A percentile compares a stretch with the other conserved stretches of the same genome.
Evolutionary conservation across 2,329 filamentous ascomycete genomes (phyloP).

Genomic region (Calonectria pauciramosa): DNA sequence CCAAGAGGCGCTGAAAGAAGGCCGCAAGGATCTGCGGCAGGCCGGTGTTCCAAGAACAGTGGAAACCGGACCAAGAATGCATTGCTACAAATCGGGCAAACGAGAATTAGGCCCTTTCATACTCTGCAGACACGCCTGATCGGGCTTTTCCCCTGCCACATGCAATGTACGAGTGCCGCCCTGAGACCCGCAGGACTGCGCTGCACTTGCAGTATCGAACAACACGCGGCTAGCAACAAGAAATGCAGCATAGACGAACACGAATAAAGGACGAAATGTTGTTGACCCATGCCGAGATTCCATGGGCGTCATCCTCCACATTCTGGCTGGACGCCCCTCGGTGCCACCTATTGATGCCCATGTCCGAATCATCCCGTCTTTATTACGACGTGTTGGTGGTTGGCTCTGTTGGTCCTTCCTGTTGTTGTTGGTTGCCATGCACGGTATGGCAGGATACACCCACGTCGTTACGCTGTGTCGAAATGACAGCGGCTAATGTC

Average conservation of each 20-base stretch:
- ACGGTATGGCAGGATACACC: neutral
- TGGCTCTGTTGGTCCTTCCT: slow-evolving; percentile 25
- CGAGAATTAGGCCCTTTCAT: neutral
- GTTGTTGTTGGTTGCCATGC: slow-evolving; percentile 4
- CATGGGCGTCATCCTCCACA: neutral
- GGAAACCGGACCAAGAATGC: neutral
- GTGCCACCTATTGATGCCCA: slow-evolving; percentile 20
- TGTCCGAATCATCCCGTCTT: slow-evolving; percentile 33
- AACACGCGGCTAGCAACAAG: neutral
- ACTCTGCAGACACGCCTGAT: neutral
- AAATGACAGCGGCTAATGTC: slow-evolving; percentile 6
- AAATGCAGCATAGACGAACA: slow-evolving; percentile 6
- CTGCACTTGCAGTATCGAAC: neutral
- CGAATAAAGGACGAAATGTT: neutral
- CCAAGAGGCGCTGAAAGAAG: neutral
- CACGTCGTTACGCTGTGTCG: slow-evolving; percentile 6
- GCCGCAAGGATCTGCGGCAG: neutral
- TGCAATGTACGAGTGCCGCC: slow-evolving; percentile 9
- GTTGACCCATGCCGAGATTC: slow-evolving; percentile 12
- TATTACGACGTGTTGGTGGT: slow-evolving; percentile 26
- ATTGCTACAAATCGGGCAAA: neutral
- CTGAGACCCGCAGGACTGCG: slow-evolving; percentile 21
- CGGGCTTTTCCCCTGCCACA: neutral
- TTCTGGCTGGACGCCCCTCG: slow-evolving; percentile 28
- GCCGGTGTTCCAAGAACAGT: neutral